Evolutionary conservation across 371 early-diverging fungal genomes (phyloP).

Genomic region (Actinomortierella wolfii): DNA sequence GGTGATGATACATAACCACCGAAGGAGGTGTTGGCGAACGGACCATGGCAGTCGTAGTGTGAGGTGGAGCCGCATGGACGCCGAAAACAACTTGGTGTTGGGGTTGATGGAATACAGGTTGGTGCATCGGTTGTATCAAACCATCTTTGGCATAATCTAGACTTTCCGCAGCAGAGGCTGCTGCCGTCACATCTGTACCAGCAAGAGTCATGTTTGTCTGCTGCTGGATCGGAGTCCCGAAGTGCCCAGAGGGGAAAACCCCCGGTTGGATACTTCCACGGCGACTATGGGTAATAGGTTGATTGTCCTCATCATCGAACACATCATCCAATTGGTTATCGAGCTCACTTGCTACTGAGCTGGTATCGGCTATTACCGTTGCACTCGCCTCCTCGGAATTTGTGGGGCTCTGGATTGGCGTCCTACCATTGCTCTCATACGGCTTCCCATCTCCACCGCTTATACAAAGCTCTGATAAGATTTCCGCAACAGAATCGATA

Average conservation of each 20-base stretch:
- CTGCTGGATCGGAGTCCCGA: too few relatives aligned
- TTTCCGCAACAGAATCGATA: neutral
- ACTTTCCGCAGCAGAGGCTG: too few relatives aligned
- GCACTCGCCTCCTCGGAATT: too few relatives aligned
- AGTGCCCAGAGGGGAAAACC: too few relatives aligned
- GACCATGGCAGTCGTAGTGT: neutral
- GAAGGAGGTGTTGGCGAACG: neutral
- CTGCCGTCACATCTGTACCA: too few relatives aligned
- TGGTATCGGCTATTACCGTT: too few relatives aligned
- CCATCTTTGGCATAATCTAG: neutral
- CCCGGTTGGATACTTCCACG: conserved; percentile 4
- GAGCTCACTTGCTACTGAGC: too few relatives aligned
- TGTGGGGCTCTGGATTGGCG: too few relatives aligned
- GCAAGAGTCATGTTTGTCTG: too few relatives aligned
- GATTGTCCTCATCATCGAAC: conserved; percentile 17
- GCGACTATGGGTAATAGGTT: conserved; percentile 21
- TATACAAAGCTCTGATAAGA: neutral
- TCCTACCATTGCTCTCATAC: neutral
- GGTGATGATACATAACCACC: neutral
- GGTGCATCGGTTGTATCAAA: conserved; percentile 1
- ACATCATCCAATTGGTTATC: too few relatives aligned
- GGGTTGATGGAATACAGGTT: neutral
- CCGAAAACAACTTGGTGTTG: neutral
- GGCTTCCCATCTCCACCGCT: conserved; percentile 1
- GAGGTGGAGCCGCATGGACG: neutral